These are phyloP conservation scores for Mitragyna speciosa DNA, from an alignment of 257 asterid species.

Conservation along the genomic window DNA sequence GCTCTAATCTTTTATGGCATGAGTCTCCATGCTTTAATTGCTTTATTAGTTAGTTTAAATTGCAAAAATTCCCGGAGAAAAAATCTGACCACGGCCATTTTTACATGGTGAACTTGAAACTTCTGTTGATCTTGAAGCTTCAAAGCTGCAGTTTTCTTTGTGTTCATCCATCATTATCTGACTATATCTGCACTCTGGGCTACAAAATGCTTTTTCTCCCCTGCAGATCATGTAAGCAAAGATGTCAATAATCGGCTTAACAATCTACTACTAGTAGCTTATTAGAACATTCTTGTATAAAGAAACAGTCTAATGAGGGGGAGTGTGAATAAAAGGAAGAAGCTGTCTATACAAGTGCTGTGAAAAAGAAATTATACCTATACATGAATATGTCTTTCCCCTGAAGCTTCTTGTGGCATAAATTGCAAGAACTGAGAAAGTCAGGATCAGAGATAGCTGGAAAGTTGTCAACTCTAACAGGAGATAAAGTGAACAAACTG, in stretches of 20 bases:
- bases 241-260: not conserved
- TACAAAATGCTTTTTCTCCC: slow-evolving; percentile 91
- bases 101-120: slow-evolving; percentile 47
- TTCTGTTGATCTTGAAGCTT: slow-evolving; percentile 45
- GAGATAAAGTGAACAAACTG: slow-evolving; percentile 63
- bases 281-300: not conserved
- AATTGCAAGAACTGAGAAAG: slow-evolving; percentile 66
- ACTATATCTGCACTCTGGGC: slow-evolving; percentile 76
- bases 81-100: slow-evolving; percentile 48
- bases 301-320: not conserved
- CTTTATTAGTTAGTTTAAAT: slow-evolving; percentile 23
- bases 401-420: slow-evolving; percentile 69
- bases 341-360: no score
- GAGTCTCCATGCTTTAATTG: not conserved
- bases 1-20: not conserved
- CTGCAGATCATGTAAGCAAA: slow-evolving; percentile 38
- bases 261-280: not conserved
- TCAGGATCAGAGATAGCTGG: slow-evolving; percentile 48
- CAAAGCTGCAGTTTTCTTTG: slow-evolving; percentile 57
- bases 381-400: slow-evolving; percentile 91
- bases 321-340: no score
- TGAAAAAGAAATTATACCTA: slow-evolving; percentile 43
- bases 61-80: slow-evolving; percentile 67
- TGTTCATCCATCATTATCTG: slow-evolving; percentile 73
- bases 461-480: slow-evolving; percentile 40